A percentile compares a stretch with the other conserved stretches of the same genome.
Evolutionary conservation across 768 basidiomycete genomes (phyloP).

Genomic region (Trametes maxima): DNA sequence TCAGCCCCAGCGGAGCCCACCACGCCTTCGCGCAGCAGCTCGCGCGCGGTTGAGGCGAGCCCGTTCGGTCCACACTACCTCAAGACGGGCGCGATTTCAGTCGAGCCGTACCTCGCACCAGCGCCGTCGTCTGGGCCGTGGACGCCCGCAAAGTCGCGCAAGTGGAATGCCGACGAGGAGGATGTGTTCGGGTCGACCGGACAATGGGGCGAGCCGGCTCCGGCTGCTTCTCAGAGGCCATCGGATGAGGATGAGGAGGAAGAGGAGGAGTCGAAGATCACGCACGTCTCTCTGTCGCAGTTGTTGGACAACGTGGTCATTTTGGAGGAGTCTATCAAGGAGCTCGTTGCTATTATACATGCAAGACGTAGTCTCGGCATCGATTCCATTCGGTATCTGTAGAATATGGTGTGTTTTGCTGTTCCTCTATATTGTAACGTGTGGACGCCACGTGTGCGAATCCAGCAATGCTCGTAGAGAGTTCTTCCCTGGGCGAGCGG

Average conservation of each 20-base stretch:
- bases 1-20: slow-evolving; percentile 43
- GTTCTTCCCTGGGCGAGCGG: too few relatives aligned
- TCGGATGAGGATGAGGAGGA: slow-evolving; percentile 36
- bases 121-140: slow-evolving; percentile 62
- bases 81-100: slow-evolving; percentile 66
- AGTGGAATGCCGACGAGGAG: slow-evolving; percentile 65
- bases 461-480: too few relatives aligned
- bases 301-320: slow-evolving; percentile 94
- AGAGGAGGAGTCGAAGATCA: slow-evolving; percentile 33
- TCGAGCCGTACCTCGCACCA: slow-evolving; percentile 71
- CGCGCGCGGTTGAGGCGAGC: slow-evolving; percentile 57
- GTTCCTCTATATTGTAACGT: neutral
- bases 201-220: slow-evolving; percentile 46
- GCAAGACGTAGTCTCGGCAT: slow-evolving; percentile 83
- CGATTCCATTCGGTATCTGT: slow-evolving; percentile 78
- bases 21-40: slow-evolving; percentile 46
- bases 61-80: slow-evolving; percentile 88
- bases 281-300: slow-evolving; percentile 73
- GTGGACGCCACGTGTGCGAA: too few relatives aligned
- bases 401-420: slow-evolving; percentile 12
- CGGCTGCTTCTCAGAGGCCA: slow-evolving; percentile 25
- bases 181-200: slow-evolving; percentile 63
- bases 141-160: slow-evolving; percentile 54
- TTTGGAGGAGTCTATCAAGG: slow-evolving; percentile 93
- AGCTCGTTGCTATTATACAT: slow-evolving; percentile 83